These are phyloP conservation scores for Colletotrichum lindemuthianum DNA, from an alignment of 2,329 filamentous ascomycete species.

Conservation along the genomic window DNA sequence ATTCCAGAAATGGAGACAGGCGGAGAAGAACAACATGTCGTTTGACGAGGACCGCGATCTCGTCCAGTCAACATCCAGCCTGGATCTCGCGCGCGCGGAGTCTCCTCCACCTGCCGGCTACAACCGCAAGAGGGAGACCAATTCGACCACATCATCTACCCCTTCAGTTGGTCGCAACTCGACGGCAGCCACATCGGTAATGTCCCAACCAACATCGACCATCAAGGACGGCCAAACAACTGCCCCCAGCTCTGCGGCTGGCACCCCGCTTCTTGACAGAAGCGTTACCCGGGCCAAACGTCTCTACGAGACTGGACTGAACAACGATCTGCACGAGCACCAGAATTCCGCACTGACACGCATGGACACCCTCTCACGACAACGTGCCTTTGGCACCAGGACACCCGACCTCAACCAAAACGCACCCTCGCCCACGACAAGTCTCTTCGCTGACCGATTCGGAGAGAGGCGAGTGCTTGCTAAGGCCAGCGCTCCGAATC, in stretches of 20 bases:
- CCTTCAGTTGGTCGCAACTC: constrained; percentile 78
- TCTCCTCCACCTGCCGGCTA: constrained; percentile 71
- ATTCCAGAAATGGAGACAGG: constrained; percentile 79
- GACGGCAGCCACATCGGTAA: constrained; percentile 87
- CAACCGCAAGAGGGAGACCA: constrained; percentile 83
- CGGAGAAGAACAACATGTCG: constrained; percentile 65
- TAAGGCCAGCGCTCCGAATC: constrained; percentile 75
- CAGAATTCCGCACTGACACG: constrained; percentile 81
- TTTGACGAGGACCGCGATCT: constrained; percentile 52
- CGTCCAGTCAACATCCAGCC: constrained; percentile 45
- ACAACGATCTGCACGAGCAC: constrained; percentile 82
- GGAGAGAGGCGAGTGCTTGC: constrained; percentile 58
- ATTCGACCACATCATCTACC: constrained; percentile 80
- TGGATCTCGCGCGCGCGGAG: constrained; percentile 51
- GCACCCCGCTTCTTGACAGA: constrained; percentile 65
- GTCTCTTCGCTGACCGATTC: constrained; percentile 57
- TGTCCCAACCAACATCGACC: constrained; percentile 73
- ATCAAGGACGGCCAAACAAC: constrained; percentile 60
- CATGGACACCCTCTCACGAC: constrained; percentile 80
- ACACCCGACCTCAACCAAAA: constrained; percentile 60
- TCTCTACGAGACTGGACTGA: constrained; percentile 85
- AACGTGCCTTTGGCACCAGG: constrained; percentile 61
- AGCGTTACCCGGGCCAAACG: constrained; percentile 76
- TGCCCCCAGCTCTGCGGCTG: constrained; percentile 48
- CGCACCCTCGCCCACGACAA: constrained; percentile 56